Conservation (phyloP, 176 grass and related monocot genomes). For the Canna indica region DNA sequence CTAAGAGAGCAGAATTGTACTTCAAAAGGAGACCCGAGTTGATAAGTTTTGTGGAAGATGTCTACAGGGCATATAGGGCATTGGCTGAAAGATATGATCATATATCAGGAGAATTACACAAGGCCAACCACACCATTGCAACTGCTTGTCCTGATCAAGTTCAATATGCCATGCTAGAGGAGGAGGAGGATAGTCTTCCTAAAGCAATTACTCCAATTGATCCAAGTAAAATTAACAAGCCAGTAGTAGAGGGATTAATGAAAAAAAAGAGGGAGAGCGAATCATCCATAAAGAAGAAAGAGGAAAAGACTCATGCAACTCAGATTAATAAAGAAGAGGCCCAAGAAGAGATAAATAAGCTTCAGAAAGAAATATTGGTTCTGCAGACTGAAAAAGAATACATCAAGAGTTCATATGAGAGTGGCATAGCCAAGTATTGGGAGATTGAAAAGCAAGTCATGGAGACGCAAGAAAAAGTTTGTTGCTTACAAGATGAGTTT, state of each 20-base stretch:
- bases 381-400: constrained; percentile 74
- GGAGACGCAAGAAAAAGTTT: constrained; percentile 44
- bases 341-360: constrained; percentile 41
- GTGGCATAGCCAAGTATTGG: constrained; percentile 61
- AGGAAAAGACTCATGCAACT: constrained; percentile 1
- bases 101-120: constrained; percentile 65
- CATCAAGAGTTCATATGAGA: constrained; percentile 60
- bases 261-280: constrained; percentile 40
- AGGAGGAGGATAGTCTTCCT: constrained; percentile 51
- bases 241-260: constrained; percentile 51
- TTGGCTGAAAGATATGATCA: constrained; percentile 63
- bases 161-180: constrained; percentile 64
- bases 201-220: constrained; percentile 63
- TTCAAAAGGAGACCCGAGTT: constrained; percentile 64
- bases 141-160: constrained; percentile 67
- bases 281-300: background rate
- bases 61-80: constrained; percentile 43
- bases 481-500: constrained; percentile 51
- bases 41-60: constrained; percentile 60
- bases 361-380: constrained; percentile 57
- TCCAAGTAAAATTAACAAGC: constrained; percentile 54
- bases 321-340: constrained; percentile 40
- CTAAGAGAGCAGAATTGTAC: constrained; percentile 70
- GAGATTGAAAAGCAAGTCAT: constrained; percentile 66
- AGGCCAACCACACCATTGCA: constrained; percentile 68